Conservation (phyloP, 2,329 filamentous ascomycete species). For the Claviceps maximensis region DNA sequence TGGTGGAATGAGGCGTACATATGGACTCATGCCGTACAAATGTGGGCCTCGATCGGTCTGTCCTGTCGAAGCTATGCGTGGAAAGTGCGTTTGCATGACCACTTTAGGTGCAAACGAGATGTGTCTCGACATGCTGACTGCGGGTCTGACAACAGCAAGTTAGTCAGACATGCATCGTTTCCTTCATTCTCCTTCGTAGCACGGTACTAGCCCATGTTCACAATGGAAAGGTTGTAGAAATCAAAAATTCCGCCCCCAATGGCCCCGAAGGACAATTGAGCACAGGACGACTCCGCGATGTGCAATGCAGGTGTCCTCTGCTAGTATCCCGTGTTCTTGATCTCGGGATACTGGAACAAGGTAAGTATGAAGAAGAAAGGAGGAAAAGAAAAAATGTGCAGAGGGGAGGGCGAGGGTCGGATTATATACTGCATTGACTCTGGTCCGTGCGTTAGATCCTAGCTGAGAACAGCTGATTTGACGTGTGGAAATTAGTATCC, state of each 20-base stretch:
- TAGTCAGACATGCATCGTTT: no score
- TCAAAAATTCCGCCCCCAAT: conserved; percentile 38
- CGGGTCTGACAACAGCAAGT: no score
- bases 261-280: conserved; percentile 40
- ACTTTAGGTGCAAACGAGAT: no score
- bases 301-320: conserved; percentile 38
- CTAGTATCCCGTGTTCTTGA: conserved; percentile 31
- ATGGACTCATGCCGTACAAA: no score
- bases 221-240: conserved; percentile 14
- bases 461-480: not conserved
- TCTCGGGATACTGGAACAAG: conserved; percentile 29
- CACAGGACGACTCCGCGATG: conserved; percentile 33
- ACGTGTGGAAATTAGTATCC: conserved; percentile 1
- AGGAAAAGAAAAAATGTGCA: conserved; percentile 9
- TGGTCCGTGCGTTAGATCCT: conserved; percentile 13
- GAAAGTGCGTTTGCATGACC: no score
- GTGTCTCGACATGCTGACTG: no score
- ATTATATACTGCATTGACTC: conserved; percentile 11
- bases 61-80: no score
- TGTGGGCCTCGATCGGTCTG: no score
- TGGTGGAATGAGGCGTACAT: no score
- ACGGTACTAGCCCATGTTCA: not conserved
- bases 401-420: conserved; percentile 4
- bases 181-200: conserved; percentile 2
- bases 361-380: conserved; percentile 37